phyloP scores from a whole-genome alignment of 2,329 filamentous ascomycete genomes.

The Sclerotinia glacialis region DNA sequence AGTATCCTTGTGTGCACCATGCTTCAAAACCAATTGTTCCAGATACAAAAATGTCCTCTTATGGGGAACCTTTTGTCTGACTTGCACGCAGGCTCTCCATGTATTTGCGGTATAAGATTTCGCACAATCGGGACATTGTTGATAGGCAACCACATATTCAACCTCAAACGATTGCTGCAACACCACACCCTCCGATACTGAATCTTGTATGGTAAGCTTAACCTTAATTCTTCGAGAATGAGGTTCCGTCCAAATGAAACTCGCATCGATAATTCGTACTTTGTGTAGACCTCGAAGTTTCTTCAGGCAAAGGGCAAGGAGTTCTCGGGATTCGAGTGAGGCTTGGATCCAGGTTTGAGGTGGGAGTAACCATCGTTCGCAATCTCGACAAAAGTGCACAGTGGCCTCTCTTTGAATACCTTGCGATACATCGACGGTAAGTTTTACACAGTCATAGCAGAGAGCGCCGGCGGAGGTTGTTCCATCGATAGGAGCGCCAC shows the following conservation, averaged over 20 bases:
- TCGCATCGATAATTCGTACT: constrained; percentile 91
- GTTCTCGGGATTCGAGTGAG: constrained; percentile 81
- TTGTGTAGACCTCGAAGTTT: constrained; percentile 84
- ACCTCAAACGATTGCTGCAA: constrained; percentile 96
- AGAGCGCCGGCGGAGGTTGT: constrained; percentile 81
- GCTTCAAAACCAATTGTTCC: constrained; percentile 94
- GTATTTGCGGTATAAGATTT: constrained; percentile 97
- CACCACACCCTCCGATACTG: constrained; percentile 59
- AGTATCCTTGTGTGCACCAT: constrained; percentile 84
- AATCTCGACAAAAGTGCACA: constrained; percentile 89
- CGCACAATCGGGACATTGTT: constrained; percentile 91
- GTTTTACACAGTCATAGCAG: constrained; percentile 93
- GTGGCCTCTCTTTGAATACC: constrained; percentile 89
- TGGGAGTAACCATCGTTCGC: constrained; percentile 88
- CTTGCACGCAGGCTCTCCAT: constrained; percentile 90
- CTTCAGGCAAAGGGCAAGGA: constrained; percentile 86
- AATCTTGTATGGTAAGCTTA: constrained; percentile 87
- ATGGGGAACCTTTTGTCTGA: constrained; percentile 93
- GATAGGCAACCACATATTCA: constrained; percentile 82
- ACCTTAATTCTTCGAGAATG: constrained; percentile 90
- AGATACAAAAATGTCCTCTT: constrained; percentile 83
- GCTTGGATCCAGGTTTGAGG: constrained; percentile 85
- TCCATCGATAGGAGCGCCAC: constrained; percentile 91
- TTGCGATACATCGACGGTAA: constrained; percentile 87
- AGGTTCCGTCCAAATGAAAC: constrained; percentile 97